Conservation (phyloP, 1,284 basidiomycete genomes). For the Thelephora terrestris region DNA sequence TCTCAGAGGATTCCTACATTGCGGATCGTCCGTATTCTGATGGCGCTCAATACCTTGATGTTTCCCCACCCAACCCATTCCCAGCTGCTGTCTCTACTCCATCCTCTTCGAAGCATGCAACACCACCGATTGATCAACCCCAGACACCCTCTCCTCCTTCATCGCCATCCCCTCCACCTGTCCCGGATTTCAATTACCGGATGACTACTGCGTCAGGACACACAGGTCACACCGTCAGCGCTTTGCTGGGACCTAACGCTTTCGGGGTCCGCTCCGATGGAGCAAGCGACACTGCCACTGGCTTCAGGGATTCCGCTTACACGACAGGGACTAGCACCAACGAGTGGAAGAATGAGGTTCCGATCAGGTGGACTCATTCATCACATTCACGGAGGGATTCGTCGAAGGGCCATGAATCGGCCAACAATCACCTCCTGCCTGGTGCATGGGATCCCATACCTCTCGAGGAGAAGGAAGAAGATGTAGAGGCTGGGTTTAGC, state of each 20-base stretch:
- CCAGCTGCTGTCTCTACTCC: not conserved
- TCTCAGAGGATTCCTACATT: not conserved
- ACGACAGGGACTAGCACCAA: constrained; percentile 16
- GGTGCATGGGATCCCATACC: constrained; percentile 18
- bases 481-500: constrained; percentile 14
- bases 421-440: constrained; percentile 6
- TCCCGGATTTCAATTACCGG: not conserved
- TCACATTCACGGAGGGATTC: too few relatives aligned
- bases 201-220: constrained; percentile 6
- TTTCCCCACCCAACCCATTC: not conserved
- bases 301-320: constrained; percentile 29
- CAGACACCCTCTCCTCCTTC: not conserved
- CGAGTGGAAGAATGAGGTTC: constrained; percentile 21
- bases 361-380: constrained; percentile 21
- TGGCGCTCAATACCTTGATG: not conserved
- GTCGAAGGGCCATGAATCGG: not conserved
- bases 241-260: constrained; percentile 18
- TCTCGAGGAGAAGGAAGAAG: constrained; percentile 21
- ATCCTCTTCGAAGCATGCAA: not conserved
- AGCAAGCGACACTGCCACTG: constrained; percentile 13
- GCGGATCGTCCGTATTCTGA: not conserved
- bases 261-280: not conserved
- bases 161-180: constrained; percentile 2
- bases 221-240: constrained; percentile 18
- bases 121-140: constrained; percentile 3